Conservation (phyloP, 306 rosid species). For the Morella rubra region DNA sequence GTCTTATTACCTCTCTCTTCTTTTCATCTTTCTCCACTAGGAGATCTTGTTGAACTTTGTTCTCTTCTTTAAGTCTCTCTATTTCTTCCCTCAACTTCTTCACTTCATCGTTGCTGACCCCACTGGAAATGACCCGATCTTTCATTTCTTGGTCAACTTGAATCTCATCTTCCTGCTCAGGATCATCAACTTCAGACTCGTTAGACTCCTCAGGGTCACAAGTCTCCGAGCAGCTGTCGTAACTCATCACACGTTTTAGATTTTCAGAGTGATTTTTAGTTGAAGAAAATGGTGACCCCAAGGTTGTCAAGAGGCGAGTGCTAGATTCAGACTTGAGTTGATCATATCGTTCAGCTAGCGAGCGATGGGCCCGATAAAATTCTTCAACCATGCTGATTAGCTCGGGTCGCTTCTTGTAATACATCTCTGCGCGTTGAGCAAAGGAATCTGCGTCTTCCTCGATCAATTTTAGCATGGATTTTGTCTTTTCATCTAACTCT, state of each 20-base stretch:
- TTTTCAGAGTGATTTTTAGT: conserved; percentile 45
- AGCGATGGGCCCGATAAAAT: conserved; percentile 73
- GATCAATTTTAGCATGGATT: conserved; percentile 59
- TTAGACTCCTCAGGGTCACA: conserved; percentile 51
- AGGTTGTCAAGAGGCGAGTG: conserved; percentile 42
- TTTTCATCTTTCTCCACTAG: conserved; percentile 68
- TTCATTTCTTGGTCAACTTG: conserved; percentile 19
- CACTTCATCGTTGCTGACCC: conserved; percentile 33
- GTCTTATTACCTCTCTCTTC: conserved; percentile 73
- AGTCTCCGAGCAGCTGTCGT: conserved; percentile 54
- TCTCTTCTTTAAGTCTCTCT: conserved; percentile 50
- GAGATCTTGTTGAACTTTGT: conserved; percentile 38
- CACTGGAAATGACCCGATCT: conserved; percentile 20
- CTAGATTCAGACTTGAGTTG: conserved; percentile 64
- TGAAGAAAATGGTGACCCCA: conserved; percentile 60
- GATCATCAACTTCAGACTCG: conserved; percentile 85
- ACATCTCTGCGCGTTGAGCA: conserved; percentile 92
- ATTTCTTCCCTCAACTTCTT: conserved; percentile 46
- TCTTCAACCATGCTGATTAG: conserved; percentile 79
- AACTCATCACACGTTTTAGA: conserved; percentile 32
- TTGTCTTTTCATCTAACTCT: conserved; percentile 74
- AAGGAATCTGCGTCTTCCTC: conserved; percentile 90
- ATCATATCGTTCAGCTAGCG: conserved; percentile 72
- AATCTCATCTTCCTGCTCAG: conserved; percentile 48
- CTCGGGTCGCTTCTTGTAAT: conserved; percentile 80